Conservation (phyloP, 2,329 filamentous ascomycete genomes). For the Volutella citrinella region DNA sequence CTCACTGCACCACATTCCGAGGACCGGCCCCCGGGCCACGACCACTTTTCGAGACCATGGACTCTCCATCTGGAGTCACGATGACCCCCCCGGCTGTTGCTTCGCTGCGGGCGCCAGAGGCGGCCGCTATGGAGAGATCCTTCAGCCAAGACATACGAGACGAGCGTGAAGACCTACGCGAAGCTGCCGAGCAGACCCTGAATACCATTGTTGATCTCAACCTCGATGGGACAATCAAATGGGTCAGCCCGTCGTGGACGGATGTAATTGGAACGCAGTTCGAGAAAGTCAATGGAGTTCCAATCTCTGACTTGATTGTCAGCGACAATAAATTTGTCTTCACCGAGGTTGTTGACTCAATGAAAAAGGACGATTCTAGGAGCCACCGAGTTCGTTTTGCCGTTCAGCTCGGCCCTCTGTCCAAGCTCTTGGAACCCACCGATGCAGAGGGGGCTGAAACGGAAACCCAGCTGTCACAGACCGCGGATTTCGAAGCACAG, state of each 20-base stretch:
- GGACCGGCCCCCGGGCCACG: slow-evolving; percentile 7
- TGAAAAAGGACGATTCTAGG: slow-evolving; percentile 88
- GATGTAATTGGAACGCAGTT: slow-evolving; percentile 83
- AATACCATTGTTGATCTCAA: slow-evolving; percentile 96
- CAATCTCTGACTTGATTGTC: slow-evolving; percentile 77
- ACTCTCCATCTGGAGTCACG: slow-evolving; percentile 29
- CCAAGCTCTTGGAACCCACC: slow-evolving; percentile 55
- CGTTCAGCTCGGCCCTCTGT: slow-evolving; percentile 66
- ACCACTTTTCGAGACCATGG: slow-evolving; percentile 32
- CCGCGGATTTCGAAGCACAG: slow-evolving; percentile 86
- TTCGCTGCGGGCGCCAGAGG: slow-evolving; percentile 48
- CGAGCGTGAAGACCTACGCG: slow-evolving; percentile 88
- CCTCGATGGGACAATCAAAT: slow-evolving; percentile 85
- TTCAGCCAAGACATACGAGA: slow-evolving; percentile 88
- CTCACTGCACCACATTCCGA: too few species aligned
- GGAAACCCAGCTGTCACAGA: slow-evolving; percentile 35
- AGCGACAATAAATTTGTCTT: slow-evolving; percentile 78
- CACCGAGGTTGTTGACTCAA: slow-evolving; percentile 76
- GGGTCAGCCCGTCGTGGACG: slow-evolving; percentile 94
- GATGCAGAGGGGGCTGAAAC: slow-evolving; percentile 36
- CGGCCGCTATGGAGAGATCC: slow-evolving; percentile 58
- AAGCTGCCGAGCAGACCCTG: slow-evolving; percentile 92
- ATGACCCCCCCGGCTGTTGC: slow-evolving; percentile 53
- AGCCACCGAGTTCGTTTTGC: slow-evolving; percentile 87
- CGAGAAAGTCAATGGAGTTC: slow-evolving; percentile 69